Percentiles rank a stretch among this genome's conserved stretches.
Conservation (phyloP, 2,329 filamentous ascomycete genomes). For the Curvularia lunata region DNA sequence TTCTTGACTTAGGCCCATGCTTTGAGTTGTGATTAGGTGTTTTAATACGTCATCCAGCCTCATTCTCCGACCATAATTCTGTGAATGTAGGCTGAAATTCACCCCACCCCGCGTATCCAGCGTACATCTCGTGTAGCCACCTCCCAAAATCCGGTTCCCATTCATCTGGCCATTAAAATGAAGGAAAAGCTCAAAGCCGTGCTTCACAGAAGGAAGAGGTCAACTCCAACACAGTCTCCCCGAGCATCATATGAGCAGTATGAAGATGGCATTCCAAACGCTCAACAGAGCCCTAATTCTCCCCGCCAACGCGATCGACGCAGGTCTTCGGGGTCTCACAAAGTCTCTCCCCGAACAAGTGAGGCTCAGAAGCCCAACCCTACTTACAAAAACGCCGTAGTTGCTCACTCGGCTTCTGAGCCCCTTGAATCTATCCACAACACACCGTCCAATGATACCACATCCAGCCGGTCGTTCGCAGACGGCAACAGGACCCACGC, state of each 20-base stretch:
- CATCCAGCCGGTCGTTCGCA: constrained; percentile 25
- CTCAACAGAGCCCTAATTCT: constrained; percentile 8
- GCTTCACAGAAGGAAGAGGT: constrained; percentile 21
- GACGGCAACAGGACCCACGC: constrained; percentile 32
- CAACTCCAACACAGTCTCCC: constrained; percentile 13
- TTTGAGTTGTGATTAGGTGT: constrained; percentile 3
- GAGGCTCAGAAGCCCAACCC: constrained; percentile 17
- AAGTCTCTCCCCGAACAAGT: constrained; percentile 8
- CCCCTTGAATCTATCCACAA: not conserved
- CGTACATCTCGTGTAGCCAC: constrained; percentile 3
- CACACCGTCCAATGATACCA: constrained; percentile 4
- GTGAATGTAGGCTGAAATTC: not conserved
- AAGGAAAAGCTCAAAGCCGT: constrained; percentile 26
- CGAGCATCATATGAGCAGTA: constrained; percentile 14
- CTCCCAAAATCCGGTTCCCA: not conserved
- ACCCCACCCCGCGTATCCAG: not conserved
- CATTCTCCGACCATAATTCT: constrained; percentile 7
- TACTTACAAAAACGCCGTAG: constrained; percentile 2
- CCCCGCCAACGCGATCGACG: not conserved
- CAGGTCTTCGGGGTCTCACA: not conserved
- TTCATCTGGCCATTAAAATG: constrained; percentile 13
- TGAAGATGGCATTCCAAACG: constrained; percentile 8
- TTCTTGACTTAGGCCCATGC: not conserved
- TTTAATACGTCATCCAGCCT: constrained; percentile 17
- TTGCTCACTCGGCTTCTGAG: constrained; percentile 1